Conservation (phyloP, 108 stramenopile genomes). For the Cafeteria roenbergensis region DNA sequence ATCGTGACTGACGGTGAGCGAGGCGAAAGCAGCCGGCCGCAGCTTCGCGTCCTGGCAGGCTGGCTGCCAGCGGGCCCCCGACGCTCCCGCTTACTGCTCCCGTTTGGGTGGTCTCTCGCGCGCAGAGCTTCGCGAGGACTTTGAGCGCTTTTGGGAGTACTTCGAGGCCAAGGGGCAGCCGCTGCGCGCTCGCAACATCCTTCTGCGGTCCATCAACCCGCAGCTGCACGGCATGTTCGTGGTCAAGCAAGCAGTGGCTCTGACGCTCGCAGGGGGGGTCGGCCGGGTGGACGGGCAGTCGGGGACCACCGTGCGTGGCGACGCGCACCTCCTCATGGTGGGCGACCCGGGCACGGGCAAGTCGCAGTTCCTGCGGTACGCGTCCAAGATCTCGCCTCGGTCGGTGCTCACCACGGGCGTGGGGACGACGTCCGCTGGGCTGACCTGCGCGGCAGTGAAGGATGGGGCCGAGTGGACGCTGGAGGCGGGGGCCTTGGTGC, state of each 20-base stretch:
- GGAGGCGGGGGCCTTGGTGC: slow-evolving; percentile 89
- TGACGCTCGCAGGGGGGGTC: slow-evolving; percentile 82
- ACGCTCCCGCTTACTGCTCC: neutral
- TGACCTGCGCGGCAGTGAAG: slow-evolving; percentile 89
- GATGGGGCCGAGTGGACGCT: slow-evolving; percentile 76
- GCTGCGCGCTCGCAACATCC: slow-evolving; percentile 73
- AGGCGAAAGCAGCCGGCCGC: slow-evolving; percentile 9
- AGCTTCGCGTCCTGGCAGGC: neutral
- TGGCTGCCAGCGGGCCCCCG: neutral
- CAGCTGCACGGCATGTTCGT: slow-evolving; percentile 79
- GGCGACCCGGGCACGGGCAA: slow-evolving; percentile 62
- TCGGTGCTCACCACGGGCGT: slow-evolving; percentile 87
- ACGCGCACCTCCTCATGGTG: slow-evolving; percentile 71
- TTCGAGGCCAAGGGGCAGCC: slow-evolving; percentile 29
- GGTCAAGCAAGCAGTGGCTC: slow-evolving; percentile 78
- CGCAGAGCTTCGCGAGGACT: slow-evolving; percentile 65
- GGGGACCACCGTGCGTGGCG: slow-evolving; percentile 19
- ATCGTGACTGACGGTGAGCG: neutral
- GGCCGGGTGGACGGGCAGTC: slow-evolving; percentile 26
- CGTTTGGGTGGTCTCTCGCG: slow-evolving; percentile 21
- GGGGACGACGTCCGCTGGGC: slow-evolving; percentile 89
- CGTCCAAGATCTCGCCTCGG: slow-evolving; percentile 69
- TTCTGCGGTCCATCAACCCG: slow-evolving; percentile 78
- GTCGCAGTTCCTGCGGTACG: slow-evolving; percentile 82
- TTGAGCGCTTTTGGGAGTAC: slow-evolving; percentile 74